Evolutionary conservation across 352 stramenopile genomes (phyloP).

Genomic region (Phytophthora pistaciae): DNA sequence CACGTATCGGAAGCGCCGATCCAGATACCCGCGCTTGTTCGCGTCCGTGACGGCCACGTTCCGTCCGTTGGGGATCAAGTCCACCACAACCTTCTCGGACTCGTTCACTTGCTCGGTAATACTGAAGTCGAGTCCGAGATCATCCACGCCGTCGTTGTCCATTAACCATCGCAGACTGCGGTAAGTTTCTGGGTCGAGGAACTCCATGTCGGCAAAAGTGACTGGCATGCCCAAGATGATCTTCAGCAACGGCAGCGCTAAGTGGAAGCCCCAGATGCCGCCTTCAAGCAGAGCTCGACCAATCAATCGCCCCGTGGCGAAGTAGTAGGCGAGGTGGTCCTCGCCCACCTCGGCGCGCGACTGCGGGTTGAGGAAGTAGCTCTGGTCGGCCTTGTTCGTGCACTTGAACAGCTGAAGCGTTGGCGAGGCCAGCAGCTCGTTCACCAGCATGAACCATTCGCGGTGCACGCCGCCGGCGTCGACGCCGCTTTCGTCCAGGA

Average conservation of each 20-base stretch:
- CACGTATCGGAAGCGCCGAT: constrained; percentile 77
- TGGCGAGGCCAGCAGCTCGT: constrained; percentile 58
- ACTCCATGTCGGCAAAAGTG: constrained; percentile 94
- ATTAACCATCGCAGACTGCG: constrained; percentile 65
- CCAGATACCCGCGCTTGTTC: constrained; percentile 95
- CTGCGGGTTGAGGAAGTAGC: constrained; percentile 71
- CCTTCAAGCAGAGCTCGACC: constrained; percentile 84
- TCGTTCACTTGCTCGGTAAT: constrained; percentile 46
- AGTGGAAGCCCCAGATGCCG: constrained; percentile 93
- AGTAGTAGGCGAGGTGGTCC: constrained; percentile 74
- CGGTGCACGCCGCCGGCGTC: constrained; percentile 90
- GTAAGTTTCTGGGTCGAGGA: constrained; percentile 62
- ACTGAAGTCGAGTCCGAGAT: constrained; percentile 73
- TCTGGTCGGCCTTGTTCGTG: constrained; percentile 65
- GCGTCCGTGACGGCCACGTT: constrained; percentile 93
- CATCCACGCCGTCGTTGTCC: constrained; percentile 58
- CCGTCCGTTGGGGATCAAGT: constrained; percentile 56
- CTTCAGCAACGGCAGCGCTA: constrained; percentile 97
- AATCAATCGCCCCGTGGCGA: constrained; percentile 65
- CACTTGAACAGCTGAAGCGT: constrained; percentile 63
- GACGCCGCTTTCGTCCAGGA: constrained; percentile 85
- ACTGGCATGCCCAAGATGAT: constrained; percentile 97
- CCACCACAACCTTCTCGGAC: constrained; percentile 46
- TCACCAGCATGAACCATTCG: constrained; percentile 94
- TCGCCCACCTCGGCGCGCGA: constrained; percentile 58